A percentile compares a stretch with the other conserved stretches of the same genome.
phyloP scores from a whole-genome alignment of 805 yeast genomes.

The Candida insectalens region DNA sequence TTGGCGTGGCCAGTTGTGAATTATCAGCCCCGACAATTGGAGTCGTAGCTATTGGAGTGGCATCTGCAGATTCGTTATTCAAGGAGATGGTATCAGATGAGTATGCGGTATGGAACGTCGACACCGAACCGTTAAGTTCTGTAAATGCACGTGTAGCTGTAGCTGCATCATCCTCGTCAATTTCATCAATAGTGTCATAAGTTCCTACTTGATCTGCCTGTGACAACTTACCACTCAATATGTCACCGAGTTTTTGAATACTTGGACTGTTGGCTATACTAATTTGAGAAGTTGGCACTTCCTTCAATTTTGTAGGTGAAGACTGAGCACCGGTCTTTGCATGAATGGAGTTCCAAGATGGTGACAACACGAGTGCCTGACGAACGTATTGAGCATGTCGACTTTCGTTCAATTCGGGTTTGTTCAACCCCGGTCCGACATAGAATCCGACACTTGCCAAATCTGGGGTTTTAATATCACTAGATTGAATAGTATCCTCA shows the following conservation, averaged over 20 bases:
- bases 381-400: conserved; percentile 23
- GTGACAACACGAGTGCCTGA: conserved; percentile 23
- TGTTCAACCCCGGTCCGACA: conserved; percentile 22
- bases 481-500: conserved; percentile 1
- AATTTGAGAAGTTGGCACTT: conserved; percentile 7
- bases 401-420: conserved; percentile 11
- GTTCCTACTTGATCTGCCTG: too few species aligned
- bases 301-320: background rate
- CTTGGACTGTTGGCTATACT: conserved; percentile 28
- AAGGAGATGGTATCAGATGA: too few species aligned
- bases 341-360: conserved; percentile 21
- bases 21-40: too few species aligned
- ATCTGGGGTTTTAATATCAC: conserved; percentile 6
- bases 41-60: too few species aligned
- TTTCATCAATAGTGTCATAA: conserved; percentile 10
- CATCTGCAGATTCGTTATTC: too few species aligned
- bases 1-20: too few species aligned
- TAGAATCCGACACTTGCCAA: conserved; percentile 14
- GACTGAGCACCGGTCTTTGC: conserved; percentile 1
- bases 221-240: conserved; percentile 19
- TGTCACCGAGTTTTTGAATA: conserved; percentile 24
- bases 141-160: too few species aligned
- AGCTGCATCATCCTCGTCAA: conserved; percentile 2
- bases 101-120: conserved; percentile 24
- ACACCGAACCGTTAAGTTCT: conserved; percentile 17